phyloP scores from a whole-genome alignment of 1,284 basidiomycete species.

The Cutaneotrichosporon mucoides region DNA sequence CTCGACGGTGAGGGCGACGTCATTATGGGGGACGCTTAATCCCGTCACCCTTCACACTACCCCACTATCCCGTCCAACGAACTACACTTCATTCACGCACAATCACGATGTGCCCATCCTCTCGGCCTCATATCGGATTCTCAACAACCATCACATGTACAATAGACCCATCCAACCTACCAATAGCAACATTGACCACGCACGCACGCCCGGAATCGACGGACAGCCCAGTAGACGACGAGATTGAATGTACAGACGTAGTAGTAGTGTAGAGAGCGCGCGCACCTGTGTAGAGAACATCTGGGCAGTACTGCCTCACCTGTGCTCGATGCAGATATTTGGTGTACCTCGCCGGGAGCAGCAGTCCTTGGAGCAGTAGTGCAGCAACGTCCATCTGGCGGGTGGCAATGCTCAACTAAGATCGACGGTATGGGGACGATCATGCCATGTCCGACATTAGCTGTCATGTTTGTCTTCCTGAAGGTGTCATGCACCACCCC shows the following conservation, averaged over 20 bases:
- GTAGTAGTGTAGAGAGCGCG: neutral
- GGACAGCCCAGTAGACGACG: neutral
- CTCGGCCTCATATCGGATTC: neutral
- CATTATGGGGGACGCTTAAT: constrained; percentile 14
- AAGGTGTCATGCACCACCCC: too few species aligned
- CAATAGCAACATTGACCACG: neutral
- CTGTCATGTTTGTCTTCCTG: too few species aligned
- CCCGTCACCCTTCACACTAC: too few species aligned
- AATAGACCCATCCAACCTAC: neutral
- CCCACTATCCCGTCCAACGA: neutral
- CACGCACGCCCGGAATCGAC: neutral
- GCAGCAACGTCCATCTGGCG: too few species aligned
- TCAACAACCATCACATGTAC: neutral
- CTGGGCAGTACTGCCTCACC: neutral
- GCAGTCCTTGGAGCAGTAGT: too few species aligned
- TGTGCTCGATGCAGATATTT: neutral
- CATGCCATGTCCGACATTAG: too few species aligned
- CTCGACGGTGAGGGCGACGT: constrained; percentile 19
- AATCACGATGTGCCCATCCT: neutral
- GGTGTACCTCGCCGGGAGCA: neutral
- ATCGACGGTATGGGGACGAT: too few species aligned
- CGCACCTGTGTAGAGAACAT: neutral
- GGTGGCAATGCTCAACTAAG: too few species aligned
- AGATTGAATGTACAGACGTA: neutral
- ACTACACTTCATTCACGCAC: neutral